phyloP scores from a whole-genome alignment of 371 early-diverging fungal species.

The Syncephalastrum contaminatum region DNA sequence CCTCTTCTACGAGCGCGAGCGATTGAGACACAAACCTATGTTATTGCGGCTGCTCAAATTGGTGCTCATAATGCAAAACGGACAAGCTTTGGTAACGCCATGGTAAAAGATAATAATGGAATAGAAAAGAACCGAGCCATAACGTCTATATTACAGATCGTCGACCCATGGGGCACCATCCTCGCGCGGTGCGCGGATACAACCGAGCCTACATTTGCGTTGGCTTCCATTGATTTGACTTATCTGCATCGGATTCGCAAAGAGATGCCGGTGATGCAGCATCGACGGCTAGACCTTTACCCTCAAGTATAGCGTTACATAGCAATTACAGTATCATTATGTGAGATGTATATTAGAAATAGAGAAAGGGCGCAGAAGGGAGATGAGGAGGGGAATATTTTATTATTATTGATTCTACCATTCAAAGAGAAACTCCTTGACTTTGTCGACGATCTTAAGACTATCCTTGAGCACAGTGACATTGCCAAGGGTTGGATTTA shows the following conservation, averaged over 20 bases:
- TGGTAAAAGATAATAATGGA: conserved; percentile 45
- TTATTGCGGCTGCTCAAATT: conserved; percentile 74
- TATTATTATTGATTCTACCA: conserved; percentile 5
- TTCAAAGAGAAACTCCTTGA: conserved; percentile 13
- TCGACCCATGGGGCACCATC: conserved; percentile 56
- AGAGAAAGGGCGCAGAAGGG: too few relatives aligned
- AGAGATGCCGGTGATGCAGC: conserved; percentile 76
- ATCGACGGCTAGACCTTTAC: conserved; percentile 71
- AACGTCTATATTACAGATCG: conserved; percentile 25
- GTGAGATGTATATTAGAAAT: too few relatives aligned
- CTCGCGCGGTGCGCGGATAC: conserved; percentile 62
- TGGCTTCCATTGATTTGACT: conserved; percentile 66
- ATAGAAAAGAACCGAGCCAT: background rate
- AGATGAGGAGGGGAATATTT: too few relatives aligned
- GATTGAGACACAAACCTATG: conserved; percentile 79
- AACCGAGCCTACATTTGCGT: conserved; percentile 47
- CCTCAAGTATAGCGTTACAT: conserved; percentile 12
- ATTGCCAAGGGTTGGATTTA: conserved; percentile 5
- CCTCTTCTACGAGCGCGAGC: conserved; percentile 79
- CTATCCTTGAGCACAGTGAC: conserved; percentile 6
- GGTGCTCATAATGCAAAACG: conserved; percentile 78
- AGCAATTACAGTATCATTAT: too few relatives aligned
- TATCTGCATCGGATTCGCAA: conserved; percentile 57
- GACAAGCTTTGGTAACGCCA: conserved; percentile 76
- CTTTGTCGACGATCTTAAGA: conserved; percentile 1